Conservation (phyloP, 257 asterid species). For the Plantago elongata region DNA sequence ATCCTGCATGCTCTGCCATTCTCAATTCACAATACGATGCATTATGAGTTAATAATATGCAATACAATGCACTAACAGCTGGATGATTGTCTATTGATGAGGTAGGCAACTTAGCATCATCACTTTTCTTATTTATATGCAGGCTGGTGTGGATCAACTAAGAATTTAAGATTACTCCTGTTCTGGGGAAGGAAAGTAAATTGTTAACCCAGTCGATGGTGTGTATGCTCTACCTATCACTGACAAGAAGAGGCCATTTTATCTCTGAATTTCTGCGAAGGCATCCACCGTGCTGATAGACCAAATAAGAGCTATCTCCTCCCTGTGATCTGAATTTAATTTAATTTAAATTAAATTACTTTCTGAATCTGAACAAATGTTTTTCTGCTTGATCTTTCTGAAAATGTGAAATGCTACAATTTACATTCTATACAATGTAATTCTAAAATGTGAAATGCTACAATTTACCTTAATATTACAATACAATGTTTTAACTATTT, state of each 20-base stretch:
- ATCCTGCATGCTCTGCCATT: too few species aligned
- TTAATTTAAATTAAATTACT: not conserved
- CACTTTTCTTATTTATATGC: slow-evolving; percentile 14
- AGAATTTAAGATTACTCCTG: slow-evolving; percentile 23
- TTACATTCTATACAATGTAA: too few species aligned
- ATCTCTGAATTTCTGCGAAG: slow-evolving; percentile 6
- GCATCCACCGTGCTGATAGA: slow-evolving; percentile 5
- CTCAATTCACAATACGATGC: too few species aligned
- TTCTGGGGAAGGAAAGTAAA: slow-evolving; percentile 11
- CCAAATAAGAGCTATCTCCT: not conserved
- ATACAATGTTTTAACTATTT: too few species aligned
- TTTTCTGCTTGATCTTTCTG: not conserved
- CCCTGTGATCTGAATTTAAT: slow-evolving; percentile 1
- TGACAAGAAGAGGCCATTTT: not conserved
- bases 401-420: too few species aligned
- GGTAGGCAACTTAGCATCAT: slow-evolving; percentile 7
- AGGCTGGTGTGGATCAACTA: slow-evolving; percentile 41
- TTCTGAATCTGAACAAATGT: not conserved
- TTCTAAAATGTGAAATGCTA: too few species aligned
- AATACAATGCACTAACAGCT: too few species aligned
- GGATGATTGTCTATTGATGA: too few species aligned
- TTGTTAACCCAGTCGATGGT: slow-evolving; percentile 11
- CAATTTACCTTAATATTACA: too few species aligned
- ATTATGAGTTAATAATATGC: too few species aligned
- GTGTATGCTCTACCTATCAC: not conserved